phyloP scores from a whole-genome alignment of 2,329 filamentous ascomycete species.

The Ascochyta clinopodiicola region DNA sequence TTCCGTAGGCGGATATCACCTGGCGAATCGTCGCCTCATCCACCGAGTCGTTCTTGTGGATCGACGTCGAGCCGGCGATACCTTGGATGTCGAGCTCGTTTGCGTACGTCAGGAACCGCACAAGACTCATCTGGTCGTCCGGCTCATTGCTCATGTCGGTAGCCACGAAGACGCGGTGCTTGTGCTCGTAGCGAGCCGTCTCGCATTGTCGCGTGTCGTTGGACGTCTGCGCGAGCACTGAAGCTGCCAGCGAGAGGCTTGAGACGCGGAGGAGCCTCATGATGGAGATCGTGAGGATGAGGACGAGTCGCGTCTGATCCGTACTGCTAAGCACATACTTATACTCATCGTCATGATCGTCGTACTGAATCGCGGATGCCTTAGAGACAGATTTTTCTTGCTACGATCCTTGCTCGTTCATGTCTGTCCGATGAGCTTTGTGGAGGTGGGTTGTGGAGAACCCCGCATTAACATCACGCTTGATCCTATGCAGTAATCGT shows the following conservation, averaged over 20 bases:
- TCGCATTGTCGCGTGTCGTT: background rate
- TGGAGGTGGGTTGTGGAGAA: background rate
- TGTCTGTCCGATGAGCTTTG: background rate
- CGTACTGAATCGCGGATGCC: background rate
- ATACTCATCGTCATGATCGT: background rate
- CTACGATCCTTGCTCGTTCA: background rate
- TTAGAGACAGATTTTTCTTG: background rate
- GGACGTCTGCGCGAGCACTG: background rate
- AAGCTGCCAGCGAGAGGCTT: background rate
- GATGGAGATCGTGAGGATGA: background rate
- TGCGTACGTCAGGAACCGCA: slow-evolving; percentile 25
- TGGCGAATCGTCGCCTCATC: slow-evolving; percentile 25
- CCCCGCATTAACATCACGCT: too few relatives aligned
- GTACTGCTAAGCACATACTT: background rate
- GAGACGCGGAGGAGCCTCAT: background rate
- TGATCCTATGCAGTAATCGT: too few relatives aligned
- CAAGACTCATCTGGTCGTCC: slow-evolving; percentile 26
- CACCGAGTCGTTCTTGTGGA: slow-evolving; percentile 23
- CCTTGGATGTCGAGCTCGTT: slow-evolving; percentile 29
- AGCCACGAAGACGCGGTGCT: slow-evolving; percentile 21
- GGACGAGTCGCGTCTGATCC: background rate
- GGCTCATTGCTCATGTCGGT: slow-evolving; percentile 32
- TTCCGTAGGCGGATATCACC: slow-evolving; percentile 36
- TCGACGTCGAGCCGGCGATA: slow-evolving; percentile 23
- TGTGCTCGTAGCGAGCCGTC: background rate